Conservation (phyloP, 2,329 filamentous ascomycete genomes). For the Monilinia fructigena region DNA sequence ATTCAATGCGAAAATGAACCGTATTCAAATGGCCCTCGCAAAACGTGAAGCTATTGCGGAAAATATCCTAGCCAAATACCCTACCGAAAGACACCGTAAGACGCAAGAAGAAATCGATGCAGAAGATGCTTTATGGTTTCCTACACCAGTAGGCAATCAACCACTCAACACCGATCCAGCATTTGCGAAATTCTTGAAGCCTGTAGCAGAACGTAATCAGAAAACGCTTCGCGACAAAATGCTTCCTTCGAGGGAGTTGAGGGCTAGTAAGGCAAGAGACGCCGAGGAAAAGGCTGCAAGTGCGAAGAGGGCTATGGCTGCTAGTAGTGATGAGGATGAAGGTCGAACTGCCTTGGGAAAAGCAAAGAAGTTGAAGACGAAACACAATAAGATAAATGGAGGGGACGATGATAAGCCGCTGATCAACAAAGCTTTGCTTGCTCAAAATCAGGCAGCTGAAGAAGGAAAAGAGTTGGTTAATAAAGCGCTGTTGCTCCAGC, state of each 20-base stretch:
- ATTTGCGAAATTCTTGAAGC: slow-evolving; percentile 36
- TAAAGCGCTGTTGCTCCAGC: slow-evolving; percentile 18
- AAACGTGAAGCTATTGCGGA: slow-evolving; percentile 38
- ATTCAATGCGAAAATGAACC: slow-evolving; percentile 38
- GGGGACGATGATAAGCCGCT: slow-evolving; percentile 9
- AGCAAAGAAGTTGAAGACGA: slow-evolving; percentile 38
- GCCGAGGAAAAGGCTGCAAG: slow-evolving; percentile 39
- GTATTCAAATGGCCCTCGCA: slow-evolving; percentile 38
- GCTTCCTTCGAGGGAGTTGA: slow-evolving; percentile 36
- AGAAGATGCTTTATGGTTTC: slow-evolving; percentile 38
- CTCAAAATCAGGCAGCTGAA: neutral
- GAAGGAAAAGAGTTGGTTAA: slow-evolving; percentile 21
- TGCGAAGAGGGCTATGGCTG: slow-evolving; percentile 36
- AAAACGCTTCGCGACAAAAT: slow-evolving; percentile 40
- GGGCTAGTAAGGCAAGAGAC: slow-evolving; percentile 39
- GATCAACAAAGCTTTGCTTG: slow-evolving; percentile 24
- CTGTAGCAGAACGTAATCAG: slow-evolving; percentile 36
- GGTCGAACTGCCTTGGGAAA: slow-evolving; percentile 40
- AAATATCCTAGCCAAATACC: slow-evolving; percentile 32
- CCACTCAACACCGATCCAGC: slow-evolving; percentile 38
- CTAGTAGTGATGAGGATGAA: slow-evolving; percentile 42
- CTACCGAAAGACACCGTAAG: slow-evolving; percentile 35
- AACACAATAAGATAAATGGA: slow-evolving; percentile 1
- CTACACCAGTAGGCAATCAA: slow-evolving; percentile 35
- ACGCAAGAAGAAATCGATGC: slow-evolving; percentile 40